Conservation (phyloP, 371 early-diverging fungal genomes). For the Mucor piriformis region DNA sequence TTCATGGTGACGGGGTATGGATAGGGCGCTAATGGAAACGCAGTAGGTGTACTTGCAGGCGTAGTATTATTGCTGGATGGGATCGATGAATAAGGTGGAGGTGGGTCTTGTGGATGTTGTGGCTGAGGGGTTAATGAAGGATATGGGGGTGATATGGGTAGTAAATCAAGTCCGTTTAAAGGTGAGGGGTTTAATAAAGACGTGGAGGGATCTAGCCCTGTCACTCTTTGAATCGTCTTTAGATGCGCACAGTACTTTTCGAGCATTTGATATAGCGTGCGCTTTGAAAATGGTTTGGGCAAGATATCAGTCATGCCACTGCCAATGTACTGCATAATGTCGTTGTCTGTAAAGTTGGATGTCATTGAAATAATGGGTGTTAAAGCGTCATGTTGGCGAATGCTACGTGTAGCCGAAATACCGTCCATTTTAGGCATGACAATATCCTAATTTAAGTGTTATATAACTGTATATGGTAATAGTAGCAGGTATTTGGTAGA, state of each 20-base stretch:
- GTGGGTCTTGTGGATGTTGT: background rate
- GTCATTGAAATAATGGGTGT: slow-evolving; percentile 87
- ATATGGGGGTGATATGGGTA: slow-evolving; percentile 6
- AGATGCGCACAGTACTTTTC: slow-evolving; percentile 69
- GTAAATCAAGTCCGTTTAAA: slow-evolving; percentile 5
- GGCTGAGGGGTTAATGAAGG: background rate
- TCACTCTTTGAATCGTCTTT: slow-evolving; percentile 30
- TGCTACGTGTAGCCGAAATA: slow-evolving; percentile 69
- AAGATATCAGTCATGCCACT: slow-evolving; percentile 85
- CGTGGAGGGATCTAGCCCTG: slow-evolving; percentile 9
- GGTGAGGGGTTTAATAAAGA: slow-evolving; percentile 1
- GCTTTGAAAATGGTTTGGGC: slow-evolving; percentile 76
- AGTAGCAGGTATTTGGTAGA: too few relatives aligned
- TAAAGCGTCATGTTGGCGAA: slow-evolving; percentile 72
- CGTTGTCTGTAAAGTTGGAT: slow-evolving; percentile 67
- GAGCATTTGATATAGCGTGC: slow-evolving; percentile 55
- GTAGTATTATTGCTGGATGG: background rate
- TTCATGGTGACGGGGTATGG: slow-evolving; percentile 41
- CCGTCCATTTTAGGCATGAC: slow-evolving; percentile 81
- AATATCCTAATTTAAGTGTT: slow-evolving; percentile 77
- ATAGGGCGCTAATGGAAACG: slow-evolving; percentile 34
- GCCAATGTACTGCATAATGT: slow-evolving; percentile 70
- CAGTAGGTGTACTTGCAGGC: slow-evolving; percentile 7
- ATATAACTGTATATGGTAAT: too few relatives aligned
- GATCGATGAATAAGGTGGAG: background rate